These are phyloP conservation scores for Geranium rotundifolium DNA, from an alignment of 345 rosid species.

Conservation along the genomic window DNA sequence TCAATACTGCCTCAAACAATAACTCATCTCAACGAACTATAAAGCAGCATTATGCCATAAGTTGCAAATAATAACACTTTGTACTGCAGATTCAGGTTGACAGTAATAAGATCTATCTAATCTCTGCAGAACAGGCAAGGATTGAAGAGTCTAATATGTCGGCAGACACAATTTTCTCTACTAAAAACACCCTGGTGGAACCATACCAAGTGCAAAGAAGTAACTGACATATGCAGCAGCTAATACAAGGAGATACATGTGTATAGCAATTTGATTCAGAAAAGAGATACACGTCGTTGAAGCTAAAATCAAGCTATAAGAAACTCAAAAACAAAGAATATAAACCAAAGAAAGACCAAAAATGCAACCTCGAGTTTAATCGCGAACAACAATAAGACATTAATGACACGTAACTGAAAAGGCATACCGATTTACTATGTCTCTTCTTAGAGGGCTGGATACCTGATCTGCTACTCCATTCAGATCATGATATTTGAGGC, in stretches of 20 bases:
- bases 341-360: background rate
- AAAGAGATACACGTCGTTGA: background rate
- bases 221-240: background rate
- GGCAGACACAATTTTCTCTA: background rate
- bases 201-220: background rate
- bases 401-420: background rate
- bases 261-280: background rate
- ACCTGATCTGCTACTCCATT: background rate
- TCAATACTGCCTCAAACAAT: no score
- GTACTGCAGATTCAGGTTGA: background rate
- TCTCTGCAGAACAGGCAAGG: background rate
- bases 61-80: background rate
- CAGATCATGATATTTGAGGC: background rate
- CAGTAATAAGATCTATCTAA: background rate
- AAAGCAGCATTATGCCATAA: background rate
- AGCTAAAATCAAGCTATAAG: background rate
- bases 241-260: no score
- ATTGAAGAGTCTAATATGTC: no score
- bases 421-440: background rate
- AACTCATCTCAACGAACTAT: no score
- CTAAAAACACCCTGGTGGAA: background rate
- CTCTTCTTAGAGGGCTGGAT: constrained; percentile 1
- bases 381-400: background rate
- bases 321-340: no score
- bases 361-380: background rate